These are phyloP conservation scores for Myriosclerotinia curreyana DNA, from an alignment of 2,329 filamentous ascomycete genomes.

Conservation along the genomic window DNA sequence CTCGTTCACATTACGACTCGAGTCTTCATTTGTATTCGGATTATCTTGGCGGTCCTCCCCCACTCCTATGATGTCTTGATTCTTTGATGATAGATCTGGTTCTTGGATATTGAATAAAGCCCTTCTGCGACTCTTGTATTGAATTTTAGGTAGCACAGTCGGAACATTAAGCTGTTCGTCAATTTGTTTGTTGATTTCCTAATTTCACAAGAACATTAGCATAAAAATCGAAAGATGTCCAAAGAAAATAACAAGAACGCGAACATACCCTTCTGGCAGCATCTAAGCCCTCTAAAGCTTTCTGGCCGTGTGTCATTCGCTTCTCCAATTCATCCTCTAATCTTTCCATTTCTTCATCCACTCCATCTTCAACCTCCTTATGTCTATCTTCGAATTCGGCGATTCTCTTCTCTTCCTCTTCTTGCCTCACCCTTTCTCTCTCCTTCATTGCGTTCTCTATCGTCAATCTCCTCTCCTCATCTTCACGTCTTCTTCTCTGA, in stretches of 20 bases:
- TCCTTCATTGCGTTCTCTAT: constrained; percentile 21
- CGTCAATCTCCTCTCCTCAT: constrained; percentile 26
- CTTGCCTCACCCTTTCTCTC: constrained; percentile 25
- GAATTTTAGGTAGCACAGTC: constrained; percentile 32
- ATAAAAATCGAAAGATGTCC: neutral
- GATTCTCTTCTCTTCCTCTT: constrained; percentile 30
- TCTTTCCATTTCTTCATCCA: constrained; percentile 32
- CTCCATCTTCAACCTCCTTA: constrained; percentile 26
- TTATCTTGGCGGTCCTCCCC: neutral
- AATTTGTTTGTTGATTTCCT: constrained; percentile 36
- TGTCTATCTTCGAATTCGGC: constrained; percentile 28
- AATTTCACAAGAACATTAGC: constrained; percentile 2
- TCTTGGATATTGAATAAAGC: constrained; percentile 12
- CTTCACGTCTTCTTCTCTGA: constrained; percentile 27
- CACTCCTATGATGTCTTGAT: neutral
- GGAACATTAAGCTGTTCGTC: constrained; percentile 33
- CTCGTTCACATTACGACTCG: constrained; percentile 1
- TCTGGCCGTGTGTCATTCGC: constrained; percentile 32
- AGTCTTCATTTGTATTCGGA: neutral
- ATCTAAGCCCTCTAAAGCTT: constrained; percentile 30
- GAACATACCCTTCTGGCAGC: constrained; percentile 31
- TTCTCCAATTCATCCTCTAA: constrained; percentile 36
- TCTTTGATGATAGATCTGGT: neutral
- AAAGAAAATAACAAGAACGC: neutral
- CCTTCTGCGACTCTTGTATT: constrained; percentile 31